Conservation (phyloP, 2,329 filamentous ascomycete genomes). For the Fusarium cicatricum region DNA sequence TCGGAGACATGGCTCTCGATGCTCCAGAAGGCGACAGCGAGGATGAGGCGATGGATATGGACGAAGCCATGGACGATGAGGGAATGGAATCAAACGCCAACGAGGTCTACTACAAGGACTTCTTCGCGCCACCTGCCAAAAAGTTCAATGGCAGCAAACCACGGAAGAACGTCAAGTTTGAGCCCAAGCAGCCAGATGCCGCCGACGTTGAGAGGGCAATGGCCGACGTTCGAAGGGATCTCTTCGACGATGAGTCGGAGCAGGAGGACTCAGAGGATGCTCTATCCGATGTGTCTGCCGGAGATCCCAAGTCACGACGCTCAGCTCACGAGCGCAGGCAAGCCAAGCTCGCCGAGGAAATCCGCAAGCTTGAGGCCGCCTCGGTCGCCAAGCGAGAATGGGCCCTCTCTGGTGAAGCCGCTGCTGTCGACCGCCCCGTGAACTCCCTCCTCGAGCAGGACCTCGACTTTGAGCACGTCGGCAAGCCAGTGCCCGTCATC, state of each 20-base stretch:
- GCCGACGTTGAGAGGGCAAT: constrained; percentile 84
- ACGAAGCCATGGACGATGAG: constrained; percentile 62
- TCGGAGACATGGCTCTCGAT: constrained; percentile 80
- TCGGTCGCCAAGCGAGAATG: constrained; percentile 91
- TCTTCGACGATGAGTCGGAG: constrained; percentile 83
- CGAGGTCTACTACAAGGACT: constrained; percentile 89
- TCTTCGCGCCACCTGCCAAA: constrained; percentile 86
- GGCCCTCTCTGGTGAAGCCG: constrained; percentile 88
- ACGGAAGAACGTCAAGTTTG: constrained; percentile 51
- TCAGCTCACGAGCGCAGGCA: constrained; percentile 89
- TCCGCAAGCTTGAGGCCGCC: constrained; percentile 86
- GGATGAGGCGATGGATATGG: constrained; percentile 66
- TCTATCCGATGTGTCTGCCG: constrained; percentile 71
- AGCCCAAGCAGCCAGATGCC: constrained; percentile 59
- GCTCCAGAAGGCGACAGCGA: constrained; percentile 74
- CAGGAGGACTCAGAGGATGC: constrained; percentile 70
- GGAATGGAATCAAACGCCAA: constrained; percentile 78
- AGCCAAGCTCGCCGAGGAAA: constrained; percentile 87
- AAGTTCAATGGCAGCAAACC: constrained; percentile 66
- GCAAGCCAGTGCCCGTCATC: constrained; percentile 94
- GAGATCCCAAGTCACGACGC: constrained; percentile 74
- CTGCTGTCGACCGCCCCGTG: constrained; percentile 79
- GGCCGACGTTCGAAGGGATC: constrained; percentile 83
- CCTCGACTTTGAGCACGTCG: constrained; percentile 92
- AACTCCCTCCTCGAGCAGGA: constrained; percentile 96